These are phyloP conservation scores for Neonectria neomacrospora DNA, from an alignment of 2,329 filamentous ascomycete genomes.

Conservation along the genomic window DNA sequence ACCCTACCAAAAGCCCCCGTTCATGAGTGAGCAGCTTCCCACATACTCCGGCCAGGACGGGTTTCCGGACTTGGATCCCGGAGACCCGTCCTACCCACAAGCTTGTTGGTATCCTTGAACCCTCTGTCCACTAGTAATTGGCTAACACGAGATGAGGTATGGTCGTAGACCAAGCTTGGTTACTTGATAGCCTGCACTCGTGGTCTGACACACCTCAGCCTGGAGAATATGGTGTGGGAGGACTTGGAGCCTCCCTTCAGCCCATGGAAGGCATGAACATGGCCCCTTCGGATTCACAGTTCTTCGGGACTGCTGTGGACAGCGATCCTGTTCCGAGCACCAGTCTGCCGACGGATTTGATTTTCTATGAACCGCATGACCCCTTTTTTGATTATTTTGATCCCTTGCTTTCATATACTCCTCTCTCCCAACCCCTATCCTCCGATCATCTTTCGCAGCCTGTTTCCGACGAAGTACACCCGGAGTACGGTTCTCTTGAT, in stretches of 20 bases:
- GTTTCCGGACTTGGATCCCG: conserved; percentile 28
- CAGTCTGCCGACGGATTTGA: neutral
- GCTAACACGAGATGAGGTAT: conserved; percentile 10
- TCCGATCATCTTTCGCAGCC: neutral
- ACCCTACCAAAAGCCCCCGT: neutral
- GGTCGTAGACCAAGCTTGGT: conserved; percentile 3
- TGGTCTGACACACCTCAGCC: neutral
- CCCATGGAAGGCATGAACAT: neutral
- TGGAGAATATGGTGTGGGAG: neutral
- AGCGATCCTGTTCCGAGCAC: neutral
- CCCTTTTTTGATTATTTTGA: conserved; percentile 3
- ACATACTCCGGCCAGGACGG: conserved; percentile 25
- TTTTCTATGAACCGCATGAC: neutral
- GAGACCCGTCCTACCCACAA: conserved; percentile 32
- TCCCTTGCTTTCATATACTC: neutral
- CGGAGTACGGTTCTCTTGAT: conserved; percentile 7
- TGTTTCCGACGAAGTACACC: neutral
- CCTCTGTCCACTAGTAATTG: conserved; percentile 22
- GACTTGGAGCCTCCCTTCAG: neutral
- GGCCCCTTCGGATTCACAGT: neutral
- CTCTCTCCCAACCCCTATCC: neutral
- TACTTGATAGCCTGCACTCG: neutral
- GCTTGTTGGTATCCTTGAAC: conserved; percentile 28
- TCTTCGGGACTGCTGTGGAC: neutral
- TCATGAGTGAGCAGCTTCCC: conserved; percentile 27